A percentile compares a stretch with the other conserved stretches of the same genome.
phyloP scores from a whole-genome alignment of 2,329 filamentous ascomycete genomes.

The Xylaria arbuscula region DNA sequence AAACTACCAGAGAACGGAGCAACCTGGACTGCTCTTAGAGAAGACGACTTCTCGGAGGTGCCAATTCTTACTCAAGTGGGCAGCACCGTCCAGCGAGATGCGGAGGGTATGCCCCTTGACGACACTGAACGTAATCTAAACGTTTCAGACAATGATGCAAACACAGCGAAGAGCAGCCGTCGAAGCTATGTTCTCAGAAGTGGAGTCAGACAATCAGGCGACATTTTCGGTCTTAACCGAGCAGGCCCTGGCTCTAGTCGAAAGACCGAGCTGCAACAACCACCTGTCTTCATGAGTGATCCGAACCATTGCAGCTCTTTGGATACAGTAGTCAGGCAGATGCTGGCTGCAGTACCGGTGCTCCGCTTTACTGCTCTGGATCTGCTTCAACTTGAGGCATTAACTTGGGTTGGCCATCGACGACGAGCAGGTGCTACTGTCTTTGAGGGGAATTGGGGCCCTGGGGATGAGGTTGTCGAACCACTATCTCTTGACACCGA shows the following conservation, averaged over 20 bases:
- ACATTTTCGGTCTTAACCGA: conserved; percentile 60
- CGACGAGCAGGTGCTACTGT: conserved; percentile 91
- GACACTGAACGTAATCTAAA: conserved; percentile 54
- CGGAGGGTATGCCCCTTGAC: conserved; percentile 73
- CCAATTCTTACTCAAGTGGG: conserved; percentile 86
- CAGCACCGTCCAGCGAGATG: conserved; percentile 77
- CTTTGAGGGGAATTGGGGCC: conserved; percentile 96
- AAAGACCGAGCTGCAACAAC: conserved; percentile 65
- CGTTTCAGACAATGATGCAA: conserved; percentile 48
- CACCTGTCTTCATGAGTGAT: conserved; percentile 91
- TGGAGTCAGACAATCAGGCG: conserved; percentile 50
- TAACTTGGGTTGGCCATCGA: conserved; percentile 82
- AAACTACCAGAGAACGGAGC: conserved; percentile 92
- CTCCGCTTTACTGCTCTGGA: conserved; percentile 80
- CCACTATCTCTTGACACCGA: conserved; percentile 62
- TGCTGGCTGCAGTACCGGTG: conserved; percentile 81
- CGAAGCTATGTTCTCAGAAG: conserved; percentile 46
- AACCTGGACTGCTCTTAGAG: conserved; percentile 89
- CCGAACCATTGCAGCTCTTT: conserved; percentile 77
- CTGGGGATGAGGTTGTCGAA: conserved; percentile 64
- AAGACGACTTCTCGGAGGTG: conserved; percentile 88
- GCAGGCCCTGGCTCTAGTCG: conserved; percentile 60
- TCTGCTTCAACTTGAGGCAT: conserved; percentile 76
- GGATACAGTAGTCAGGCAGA: conserved; percentile 85
- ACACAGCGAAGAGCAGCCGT: conserved; percentile 34